These are phyloP conservation scores for Coemansia sp. DNA, from an alignment of 192 early-diverging fungal genomes.

Conservation along the genomic window DNA sequence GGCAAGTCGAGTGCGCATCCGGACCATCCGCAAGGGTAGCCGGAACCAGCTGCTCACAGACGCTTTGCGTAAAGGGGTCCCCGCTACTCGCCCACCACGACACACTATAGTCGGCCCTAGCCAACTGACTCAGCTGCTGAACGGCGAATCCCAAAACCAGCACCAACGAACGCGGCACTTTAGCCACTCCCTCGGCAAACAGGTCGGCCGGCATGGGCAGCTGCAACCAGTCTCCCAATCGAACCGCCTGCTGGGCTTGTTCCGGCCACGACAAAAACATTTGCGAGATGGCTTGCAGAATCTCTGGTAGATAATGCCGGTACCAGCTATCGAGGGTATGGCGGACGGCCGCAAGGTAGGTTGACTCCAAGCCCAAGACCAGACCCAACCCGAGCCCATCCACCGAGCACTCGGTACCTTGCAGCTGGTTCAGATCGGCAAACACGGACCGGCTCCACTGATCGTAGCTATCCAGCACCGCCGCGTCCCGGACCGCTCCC, in stretches of 20 bases:
- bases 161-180: not conserved
- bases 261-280: constrained; percentile 1
- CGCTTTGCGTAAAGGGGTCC: too few relatives aligned
- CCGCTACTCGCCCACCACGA: too few relatives aligned
- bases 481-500: constrained; percentile 32
- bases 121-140: not conserved
- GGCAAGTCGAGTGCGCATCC: too few relatives aligned
- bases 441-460: not conserved
- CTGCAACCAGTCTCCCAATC: not conserved
- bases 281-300: constrained; percentile 10
- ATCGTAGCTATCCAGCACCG: constrained; percentile 9
- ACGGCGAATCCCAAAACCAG: constrained; percentile 5
- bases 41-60: too few relatives aligned
- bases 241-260: not conserved
- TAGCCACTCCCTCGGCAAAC: too few relatives aligned
- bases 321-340: constrained; percentile 19
- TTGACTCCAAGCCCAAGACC: constrained; percentile 32
- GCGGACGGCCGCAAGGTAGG: constrained; percentile 23
- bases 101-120: not conserved
- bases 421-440: not conserved
- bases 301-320: constrained; percentile 21
- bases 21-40: too few relatives aligned
- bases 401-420: not conserved
- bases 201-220: not conserved
- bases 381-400: constrained; percentile 22